Evolutionary conservation across 2,329 filamentous ascomycete genomes (phyloP), one percentile per base, ranked within the genome.

Genomic region (Pseudopyricularia cyperi): DNA sequence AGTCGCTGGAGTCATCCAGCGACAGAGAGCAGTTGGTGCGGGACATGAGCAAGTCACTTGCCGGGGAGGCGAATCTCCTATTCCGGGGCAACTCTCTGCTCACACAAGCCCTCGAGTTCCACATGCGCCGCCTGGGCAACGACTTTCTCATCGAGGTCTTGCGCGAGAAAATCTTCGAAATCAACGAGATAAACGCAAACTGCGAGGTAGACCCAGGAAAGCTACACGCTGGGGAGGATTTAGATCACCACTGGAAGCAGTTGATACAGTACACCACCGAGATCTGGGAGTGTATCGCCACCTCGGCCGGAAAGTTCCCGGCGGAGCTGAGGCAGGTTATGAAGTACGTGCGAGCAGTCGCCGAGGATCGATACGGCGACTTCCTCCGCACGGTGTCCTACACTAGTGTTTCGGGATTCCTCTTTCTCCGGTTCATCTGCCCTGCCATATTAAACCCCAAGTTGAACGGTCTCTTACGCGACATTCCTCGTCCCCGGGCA

Each of bases 401-500:
- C 64, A 96, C 90, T 51, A 95, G 89, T 63, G 89, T 97, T 2
- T 95, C 89, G 46, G 91, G 91, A 0, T 97, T 97, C 62, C 69
- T 97, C 12, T 97, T 97, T 65, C 74, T 97, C 55, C 84, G 91
- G 5, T 96, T 96, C 71, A 93, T 97, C 62, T 95, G 90, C 62
- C 91, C 91, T 3, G 90, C 91, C n/a, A 89, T 97, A 54, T 73
- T 97, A 7, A 96, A 95, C 56, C 91, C 91, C 1, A 95, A 95
- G 67, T 75, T 97, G 14, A 96, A 95, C 63, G 89, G 89, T 22
- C 73, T 97, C 19, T 69, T 96, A 22, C 70, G 71, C 65, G 91
- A 96, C 60, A 87, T 95, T 57, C 89, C 91, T 24, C 85, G 85
- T 49, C 80, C 83, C 26, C 83, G 83, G 51, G 88, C 90, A 11